A percentile compares a stretch with the other conserved stretches of the same genome.
phyloP scores from a whole-genome alignment of 306 rosid species.

The Elaeagnus macrophylla region DNA sequence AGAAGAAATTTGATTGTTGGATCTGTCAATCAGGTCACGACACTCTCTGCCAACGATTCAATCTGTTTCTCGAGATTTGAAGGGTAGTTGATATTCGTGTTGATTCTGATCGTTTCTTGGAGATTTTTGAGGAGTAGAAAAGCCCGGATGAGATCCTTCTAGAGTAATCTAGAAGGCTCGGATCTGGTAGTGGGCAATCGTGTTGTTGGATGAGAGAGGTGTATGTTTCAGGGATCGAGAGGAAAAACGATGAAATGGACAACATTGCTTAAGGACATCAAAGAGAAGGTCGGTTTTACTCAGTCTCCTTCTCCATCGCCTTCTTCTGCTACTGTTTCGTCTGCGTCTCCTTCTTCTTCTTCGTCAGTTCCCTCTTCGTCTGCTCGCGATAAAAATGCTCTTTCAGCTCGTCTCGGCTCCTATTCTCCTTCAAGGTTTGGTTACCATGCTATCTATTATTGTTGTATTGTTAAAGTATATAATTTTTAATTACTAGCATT shows the following conservation, averaged over 20 bases:
- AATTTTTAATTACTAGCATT: slow-evolving; percentile 7
- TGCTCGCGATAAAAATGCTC: slow-evolving; percentile 38
- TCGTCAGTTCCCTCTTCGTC: slow-evolving; percentile 21
- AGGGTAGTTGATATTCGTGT: not conserved
- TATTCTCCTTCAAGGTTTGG: slow-evolving; percentile 66
- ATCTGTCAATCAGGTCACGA: too few relatives aligned
- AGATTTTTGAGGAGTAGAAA: slow-evolving; percentile 17
- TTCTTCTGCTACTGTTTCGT: slow-evolving; percentile 27
- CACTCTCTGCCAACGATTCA: too few relatives aligned
- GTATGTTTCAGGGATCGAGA: slow-evolving; percentile 45
- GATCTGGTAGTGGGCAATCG: slow-evolving; percentile 50
- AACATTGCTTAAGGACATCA: slow-evolving; percentile 93
- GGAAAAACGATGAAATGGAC: slow-evolving; percentile 96
- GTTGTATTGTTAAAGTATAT: not conserved
- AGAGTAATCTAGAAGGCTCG: slow-evolving; percentile 29
- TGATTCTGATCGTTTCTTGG: slow-evolving; percentile 5
- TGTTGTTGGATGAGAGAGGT: slow-evolving; percentile 55
- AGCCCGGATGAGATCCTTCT: slow-evolving; percentile 32
- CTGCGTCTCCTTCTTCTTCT: slow-evolving; percentile 29
- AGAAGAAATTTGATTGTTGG: slow-evolving; percentile 25
- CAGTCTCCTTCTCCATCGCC: slow-evolving; percentile 41
- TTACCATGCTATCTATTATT: not conserved
- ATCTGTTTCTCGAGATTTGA: too few relatives aligned
- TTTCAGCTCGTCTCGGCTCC: slow-evolving; percentile 41
- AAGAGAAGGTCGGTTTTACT: slow-evolving; percentile 95